Evolutionary conservation across 225 moss, liverwort and hornwort genomes (phyloP), one percentile per base, ranked within the genome.

Genomic region (Ulota crispa): DNA sequence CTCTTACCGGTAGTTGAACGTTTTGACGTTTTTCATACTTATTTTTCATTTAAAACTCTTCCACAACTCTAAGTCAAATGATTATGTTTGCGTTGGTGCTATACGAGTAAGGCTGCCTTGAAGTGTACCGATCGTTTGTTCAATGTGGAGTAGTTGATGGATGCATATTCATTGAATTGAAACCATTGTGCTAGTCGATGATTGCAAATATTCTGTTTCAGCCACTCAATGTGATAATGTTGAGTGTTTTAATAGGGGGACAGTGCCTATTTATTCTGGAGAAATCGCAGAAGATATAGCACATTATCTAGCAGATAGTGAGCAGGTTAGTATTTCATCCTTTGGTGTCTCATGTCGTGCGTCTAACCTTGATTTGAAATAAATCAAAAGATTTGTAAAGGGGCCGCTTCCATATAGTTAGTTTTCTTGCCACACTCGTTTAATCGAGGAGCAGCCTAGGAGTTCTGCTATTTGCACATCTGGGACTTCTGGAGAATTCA

Each of bases 221-320:
- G 50, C 43, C 31, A 32, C 56, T 68, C 18, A 60, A 43, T 62
- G 16, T 71, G 71, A 72, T 45, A 47, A 36, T 83, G 66, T 72
- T 68, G 64, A 84, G 50, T 53, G 64, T 56, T 54, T 54, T 72
- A 79, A 82, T 72, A 99, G 98, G 64, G 98, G 98, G 18, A 99
- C 98, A 60, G 87, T 96, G 69, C 98, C 98, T 74, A 99, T 99
- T 76, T 92, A 95, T 71, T 96, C 98, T 61, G 98, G 98, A 59
- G 98, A 99, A 82, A 88, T 99, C 88, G 98, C 98, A 64, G 98
- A 99, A 87, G 98, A 99, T 73, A 91, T 99, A 76, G 98, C 98
- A 68, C 98, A 94, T 67, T 99, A 99, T 81, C 84, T 99, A 83
- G 95, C 98, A 75, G 98, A 99, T 81, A 99, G 98, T 85, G 98